A percentile compares a stretch with the other conserved stretches of the same genome.
These are phyloP conservation scores for Linanthus parryae DNA, from an alignment of 148 eudicot genomes.

Conservation along the genomic window DNA sequence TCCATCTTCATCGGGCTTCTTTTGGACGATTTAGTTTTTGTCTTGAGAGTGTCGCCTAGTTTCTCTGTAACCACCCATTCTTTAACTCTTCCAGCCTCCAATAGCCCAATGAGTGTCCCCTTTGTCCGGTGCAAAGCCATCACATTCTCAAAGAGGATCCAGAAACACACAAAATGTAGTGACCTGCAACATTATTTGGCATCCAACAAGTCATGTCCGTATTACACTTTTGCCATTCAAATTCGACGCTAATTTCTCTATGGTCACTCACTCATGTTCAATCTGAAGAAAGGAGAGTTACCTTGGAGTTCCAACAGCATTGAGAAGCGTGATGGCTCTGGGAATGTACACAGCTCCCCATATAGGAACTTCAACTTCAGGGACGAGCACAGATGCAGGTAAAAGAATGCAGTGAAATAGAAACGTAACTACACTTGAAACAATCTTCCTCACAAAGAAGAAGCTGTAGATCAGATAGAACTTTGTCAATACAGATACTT, in stretches of 20 bases:
- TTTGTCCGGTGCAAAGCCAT: constrained; percentile 85
- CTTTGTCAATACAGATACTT: constrained; percentile 70
- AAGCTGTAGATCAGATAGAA: constrained; percentile 77
- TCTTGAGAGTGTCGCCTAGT: constrained; percentile 59
- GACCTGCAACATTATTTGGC: constrained; percentile 31
- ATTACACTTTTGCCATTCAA: background rate
- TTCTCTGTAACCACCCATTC: constrained; percentile 93
- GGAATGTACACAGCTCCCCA: constrained; percentile 85
- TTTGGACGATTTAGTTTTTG: constrained; percentile 32
- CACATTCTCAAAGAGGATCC: constrained; percentile 86
- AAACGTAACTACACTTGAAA: constrained; percentile 76
- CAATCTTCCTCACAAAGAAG: constrained; percentile 78
- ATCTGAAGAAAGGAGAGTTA: background rate
- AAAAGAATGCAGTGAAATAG: constrained; percentile 66
- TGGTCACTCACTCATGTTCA: no score
- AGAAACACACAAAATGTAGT: constrained; percentile 52
- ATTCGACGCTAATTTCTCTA: background rate
- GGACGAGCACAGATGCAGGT: constrained; percentile 65
- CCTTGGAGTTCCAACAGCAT: constrained; percentile 86
- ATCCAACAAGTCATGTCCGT: no score
- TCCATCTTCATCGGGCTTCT: constrained; percentile 31
- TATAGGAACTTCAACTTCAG: constrained; percentile 69
- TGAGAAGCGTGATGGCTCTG: constrained; percentile 53
- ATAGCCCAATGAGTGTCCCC: constrained; percentile 70
- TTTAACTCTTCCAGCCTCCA: constrained; percentile 65